Conservation (phyloP, 75 land plant genomes). For the Picea sitchensis region DNA sequence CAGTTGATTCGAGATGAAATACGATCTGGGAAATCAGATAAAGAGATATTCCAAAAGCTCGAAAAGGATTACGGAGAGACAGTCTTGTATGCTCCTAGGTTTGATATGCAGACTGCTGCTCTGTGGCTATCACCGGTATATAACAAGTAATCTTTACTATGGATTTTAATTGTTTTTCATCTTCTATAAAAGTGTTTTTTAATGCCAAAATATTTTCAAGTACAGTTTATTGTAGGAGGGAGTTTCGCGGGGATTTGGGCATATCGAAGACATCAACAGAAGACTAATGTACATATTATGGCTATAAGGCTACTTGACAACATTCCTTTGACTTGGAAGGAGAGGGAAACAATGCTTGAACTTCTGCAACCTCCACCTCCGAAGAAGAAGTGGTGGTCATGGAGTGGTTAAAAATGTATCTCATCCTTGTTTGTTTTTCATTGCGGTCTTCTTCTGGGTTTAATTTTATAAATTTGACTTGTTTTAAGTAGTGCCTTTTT, state of each 20-base stretch:
- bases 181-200: neutral
- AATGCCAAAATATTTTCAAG: neutral
- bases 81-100: constrained; percentile 72
- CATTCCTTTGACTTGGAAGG: constrained; percentile 60
- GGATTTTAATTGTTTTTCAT: neutral
- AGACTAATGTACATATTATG: constrained; percentile 68
- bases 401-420: neutral
- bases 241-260: constrained; percentile 51
- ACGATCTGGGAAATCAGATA: constrained; percentile 60
- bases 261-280: constrained; percentile 51
- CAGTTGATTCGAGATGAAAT: constrained; percentile 86
- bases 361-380: constrained; percentile 65
- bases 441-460: too few species aligned
- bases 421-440: too few species aligned
- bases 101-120: constrained; percentile 81
- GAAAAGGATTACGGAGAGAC: constrained; percentile 82
- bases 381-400: constrained; percentile 15
- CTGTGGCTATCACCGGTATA: constrained; percentile 79
- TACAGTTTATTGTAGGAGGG: constrained; percentile 34
- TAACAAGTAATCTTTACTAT: neutral
- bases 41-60: constrained; percentile 69
- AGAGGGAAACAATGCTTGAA: constrained; percentile 64
- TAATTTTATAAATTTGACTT: too few species aligned
- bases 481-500: too few species aligned
- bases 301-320: constrained; percentile 56